These are phyloP conservation scores for Rhodotorula sp. DNA, from an alignment of 1,284 basidiomycete genomes.

Conservation along the genomic window DNA sequence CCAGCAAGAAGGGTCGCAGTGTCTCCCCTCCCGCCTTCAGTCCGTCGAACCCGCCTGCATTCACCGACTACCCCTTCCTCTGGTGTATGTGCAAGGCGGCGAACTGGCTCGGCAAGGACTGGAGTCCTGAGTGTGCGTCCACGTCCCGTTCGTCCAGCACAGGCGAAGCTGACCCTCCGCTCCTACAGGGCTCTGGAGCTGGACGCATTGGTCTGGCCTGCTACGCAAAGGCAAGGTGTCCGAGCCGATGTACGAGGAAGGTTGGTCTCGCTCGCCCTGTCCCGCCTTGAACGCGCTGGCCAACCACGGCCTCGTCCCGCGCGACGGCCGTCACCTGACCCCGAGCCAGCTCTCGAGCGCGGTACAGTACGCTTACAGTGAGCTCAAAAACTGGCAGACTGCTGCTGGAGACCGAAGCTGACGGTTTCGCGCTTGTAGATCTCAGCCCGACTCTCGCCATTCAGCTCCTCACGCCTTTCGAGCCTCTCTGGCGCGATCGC, in stretches of 20 bases:
- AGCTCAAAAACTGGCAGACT: too few species aligned
- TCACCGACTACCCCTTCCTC: slow-evolving; percentile 19
- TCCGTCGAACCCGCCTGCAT: slow-evolving; percentile 23
- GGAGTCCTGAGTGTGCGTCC: slow-evolving; percentile 2
- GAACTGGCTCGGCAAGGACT: slow-evolving; percentile 7
- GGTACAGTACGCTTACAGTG: slow-evolving; percentile 27
- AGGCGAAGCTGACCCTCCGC: background rate
- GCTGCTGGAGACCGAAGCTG: too few species aligned
- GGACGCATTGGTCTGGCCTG: slow-evolving; percentile 26
- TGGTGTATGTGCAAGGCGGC: slow-evolving; percentile 19
- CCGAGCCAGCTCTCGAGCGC: slow-evolving; percentile 19
- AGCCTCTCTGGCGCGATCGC: slow-evolving; percentile 21
- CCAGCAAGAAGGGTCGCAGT: background rate
- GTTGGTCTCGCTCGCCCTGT: slow-evolving; percentile 23
- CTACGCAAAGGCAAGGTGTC: slow-evolving; percentile 21
- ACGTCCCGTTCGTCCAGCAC: background rate
- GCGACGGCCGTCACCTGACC: slow-evolving; percentile 32
- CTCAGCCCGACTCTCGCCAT: slow-evolving; percentile 36
- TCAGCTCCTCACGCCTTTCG: slow-evolving; percentile 32
- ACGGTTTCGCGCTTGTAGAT: slow-evolving; percentile 1
- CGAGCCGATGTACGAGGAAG: background rate
- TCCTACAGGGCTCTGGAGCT: slow-evolving; percentile 20
- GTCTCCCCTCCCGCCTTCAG: slow-evolving; percentile 26
- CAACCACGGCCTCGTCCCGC: slow-evolving; percentile 24
- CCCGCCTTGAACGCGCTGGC: slow-evolving; percentile 28